Conservation (phyloP, 257 asterid genomes). For the Parsonsia alboflavescens region DNA sequence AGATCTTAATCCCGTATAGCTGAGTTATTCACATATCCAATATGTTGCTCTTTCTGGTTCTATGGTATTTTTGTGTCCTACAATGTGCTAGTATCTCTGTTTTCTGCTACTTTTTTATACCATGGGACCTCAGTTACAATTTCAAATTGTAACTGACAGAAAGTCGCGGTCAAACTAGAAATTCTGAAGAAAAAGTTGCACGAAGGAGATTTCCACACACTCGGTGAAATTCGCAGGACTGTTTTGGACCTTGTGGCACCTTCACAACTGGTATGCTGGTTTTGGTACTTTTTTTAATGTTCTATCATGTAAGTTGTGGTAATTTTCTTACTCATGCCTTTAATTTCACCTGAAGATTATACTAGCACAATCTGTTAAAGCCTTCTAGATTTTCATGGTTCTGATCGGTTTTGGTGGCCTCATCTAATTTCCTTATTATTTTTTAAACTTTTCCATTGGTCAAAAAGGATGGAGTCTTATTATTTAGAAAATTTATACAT, state of each 20-base stretch:
- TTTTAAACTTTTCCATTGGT: background rate
- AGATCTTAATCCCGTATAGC: background rate
- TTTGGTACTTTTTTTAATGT: slow-evolving; percentile 11
- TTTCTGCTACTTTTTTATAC: background rate
- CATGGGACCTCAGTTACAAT: background rate
- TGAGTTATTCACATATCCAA: background rate
- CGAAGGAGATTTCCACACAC: slow-evolving; percentile 57
- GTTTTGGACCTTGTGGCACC: slow-evolving; percentile 88
- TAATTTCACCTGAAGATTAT: background rate
- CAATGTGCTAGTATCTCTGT: background rate
- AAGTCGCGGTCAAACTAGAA: slow-evolving; percentile 59
- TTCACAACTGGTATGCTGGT: slow-evolving; percentile 61
- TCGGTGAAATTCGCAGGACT: slow-evolving; percentile 67
- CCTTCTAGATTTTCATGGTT: background rate
- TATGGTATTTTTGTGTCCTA: background rate
- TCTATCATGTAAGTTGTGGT: slow-evolving; percentile 1
- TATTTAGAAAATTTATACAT: background rate
- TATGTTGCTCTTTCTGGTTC: background rate
- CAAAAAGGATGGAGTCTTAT: background rate
- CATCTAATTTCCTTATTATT: background rate
- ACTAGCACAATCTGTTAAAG: background rate
- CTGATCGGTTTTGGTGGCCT: background rate
- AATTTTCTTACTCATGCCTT: background rate
- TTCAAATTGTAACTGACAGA: slow-evolving; percentile 39
- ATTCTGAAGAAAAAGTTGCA: slow-evolving; percentile 45